phyloP scores from a whole-genome alignment of 306 rosid genomes.

The Dalbergia oliveri region DNA sequence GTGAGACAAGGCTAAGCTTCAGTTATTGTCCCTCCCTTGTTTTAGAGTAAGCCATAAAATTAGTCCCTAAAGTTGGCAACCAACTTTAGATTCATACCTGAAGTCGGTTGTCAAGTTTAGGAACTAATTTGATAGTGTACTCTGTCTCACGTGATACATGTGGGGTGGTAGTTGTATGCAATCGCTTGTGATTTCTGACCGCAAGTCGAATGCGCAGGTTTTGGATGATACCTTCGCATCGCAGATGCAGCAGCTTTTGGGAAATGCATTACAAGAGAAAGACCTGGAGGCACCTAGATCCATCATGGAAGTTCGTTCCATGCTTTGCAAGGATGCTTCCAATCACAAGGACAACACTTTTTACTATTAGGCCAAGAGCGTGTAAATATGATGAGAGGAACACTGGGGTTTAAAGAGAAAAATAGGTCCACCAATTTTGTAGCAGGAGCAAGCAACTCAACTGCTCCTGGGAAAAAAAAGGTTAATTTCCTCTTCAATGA shows the following conservation, averaged over 20 bases:
- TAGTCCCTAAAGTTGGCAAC: too few relatives aligned
- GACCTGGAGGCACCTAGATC: slow-evolving; percentile 86
- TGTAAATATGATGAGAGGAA: slow-evolving; percentile 50
- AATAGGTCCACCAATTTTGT: slow-evolving; percentile 59
- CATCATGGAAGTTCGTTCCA: slow-evolving; percentile 90
- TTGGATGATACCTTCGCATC: slow-evolving; percentile 92
- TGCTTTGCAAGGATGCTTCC: slow-evolving; percentile 86
- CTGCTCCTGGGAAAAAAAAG: slow-evolving; percentile 55
- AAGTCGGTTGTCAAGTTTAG: too few relatives aligned
- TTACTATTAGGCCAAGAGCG: slow-evolving; percentile 56
- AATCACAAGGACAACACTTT: slow-evolving; percentile 67
- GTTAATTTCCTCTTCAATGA: slow-evolving; percentile 24
- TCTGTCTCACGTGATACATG: background rate
- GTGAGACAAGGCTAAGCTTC: too few relatives aligned
- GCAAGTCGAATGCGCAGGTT: slow-evolving; percentile 56
- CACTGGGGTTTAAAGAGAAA: slow-evolving; percentile 21
- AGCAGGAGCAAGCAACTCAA: slow-evolving; percentile 74
- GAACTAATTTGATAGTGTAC: too few relatives aligned
- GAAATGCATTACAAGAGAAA: slow-evolving; percentile 86
- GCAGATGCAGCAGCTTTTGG: slow-evolving; percentile 89
- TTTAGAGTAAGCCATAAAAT: too few relatives aligned
- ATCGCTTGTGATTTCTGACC: slow-evolving; percentile 25
- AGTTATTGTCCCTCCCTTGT: too few relatives aligned
- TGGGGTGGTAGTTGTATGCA: background rate
- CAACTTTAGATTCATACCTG: too few relatives aligned